Base-by-base conservation (phyloP, 2,329 filamentous ascomycete genomes). In the Colletotrichum siamense region DNA sequence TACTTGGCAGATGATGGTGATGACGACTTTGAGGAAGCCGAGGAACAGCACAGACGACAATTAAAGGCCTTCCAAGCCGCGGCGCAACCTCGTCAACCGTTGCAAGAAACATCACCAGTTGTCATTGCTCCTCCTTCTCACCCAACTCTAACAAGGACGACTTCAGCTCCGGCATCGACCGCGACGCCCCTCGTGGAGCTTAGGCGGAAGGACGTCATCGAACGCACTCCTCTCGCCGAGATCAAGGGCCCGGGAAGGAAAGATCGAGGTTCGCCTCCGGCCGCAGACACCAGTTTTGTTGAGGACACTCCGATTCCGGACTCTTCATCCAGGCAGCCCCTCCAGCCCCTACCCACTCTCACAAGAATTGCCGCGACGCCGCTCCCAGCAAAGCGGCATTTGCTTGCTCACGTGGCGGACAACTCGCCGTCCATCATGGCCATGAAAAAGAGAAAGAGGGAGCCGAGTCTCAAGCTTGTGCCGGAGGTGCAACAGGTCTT, bases 401-500 rank as follows among this genome's bases (percentile, higher is more conserved):
- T 73, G 13, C 36, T 52, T 24, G 52, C 69, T n/a, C 76, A 63
- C 18, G 44, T 32, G 3, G 8, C 55, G 8, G 68, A 76, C 16
- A 39, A 78, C 57, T 74, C 76, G 15, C 73, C 72, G 15, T 78
- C 76, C 7, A 52, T 78, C 63, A 55, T 69, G n/a, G 64, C 78
- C 3, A 82, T 84, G 81, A 84, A 83, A 71, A 90, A 91, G 79
- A 85, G 88, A 55, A 92, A 91, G 81, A 83, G 85, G 70, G 80
- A 86, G 57, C 76, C 81, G 2, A 77, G 82, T 3, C 75, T 89
- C 26, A 88, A 87, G 66, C 77, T 87, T 24, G 85, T 90, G 1
- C 89, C 91, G 0, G 89, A 91, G 76, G 82, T 83, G 1, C 84
- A 90, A 72, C 89, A 90, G 78, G 88, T 95, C 7, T 93, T 96